Evolutionary conservation across 2,329 filamentous ascomycete species (phyloP), one percentile per base, ranked within the genome.

Genomic region (Lecanosticta acicola): DNA sequence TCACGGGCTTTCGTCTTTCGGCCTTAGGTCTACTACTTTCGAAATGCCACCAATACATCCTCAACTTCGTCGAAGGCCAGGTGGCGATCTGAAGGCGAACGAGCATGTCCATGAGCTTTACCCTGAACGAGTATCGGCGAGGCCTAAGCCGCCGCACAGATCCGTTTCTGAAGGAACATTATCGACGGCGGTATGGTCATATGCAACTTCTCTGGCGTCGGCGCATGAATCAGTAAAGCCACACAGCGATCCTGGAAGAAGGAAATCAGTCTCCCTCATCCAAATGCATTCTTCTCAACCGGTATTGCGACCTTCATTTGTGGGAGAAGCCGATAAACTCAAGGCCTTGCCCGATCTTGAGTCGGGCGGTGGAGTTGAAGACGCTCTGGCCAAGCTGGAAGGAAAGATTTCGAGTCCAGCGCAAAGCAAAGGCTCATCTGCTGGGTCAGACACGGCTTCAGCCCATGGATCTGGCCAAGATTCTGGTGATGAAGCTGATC

Each of bases 331-430:
- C 1, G 83, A 90, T 48, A 87, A 87, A 57, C 79, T 98, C 43
- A 87, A 90, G 2, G 83, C 86, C 45, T 87, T 97, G 19, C 88
- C 91, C 0, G 90, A 96, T 32, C 36, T 39, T 60, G 87, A 94
- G 50, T 83, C 84, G 17, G 71, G 71, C 37, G 71, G 94, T 60
- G 91, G 91, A 10, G 83, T 97, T 19, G 93, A 97, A 62, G 89
- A 90, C n/a, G 87, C 93, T 0, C 67, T 98, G 41, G 69, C 90
- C 57, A 98, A 97, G 60, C 75, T 98, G 0, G 93, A 98, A 69
- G 93, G 93, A 8, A 91, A 58, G 41, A 50, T 50, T 7, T 46
- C 51, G 9, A 60, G 49, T 36, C 44, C 49, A 9, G 48, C 51
- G 8, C 43, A 32, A 14, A 54, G 50, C 41, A 46, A 32, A 3